Evolutionary conservation across 2,329 filamentous ascomycete genomes (phyloP).

Genomic region (Tothia fuscella): DNA sequence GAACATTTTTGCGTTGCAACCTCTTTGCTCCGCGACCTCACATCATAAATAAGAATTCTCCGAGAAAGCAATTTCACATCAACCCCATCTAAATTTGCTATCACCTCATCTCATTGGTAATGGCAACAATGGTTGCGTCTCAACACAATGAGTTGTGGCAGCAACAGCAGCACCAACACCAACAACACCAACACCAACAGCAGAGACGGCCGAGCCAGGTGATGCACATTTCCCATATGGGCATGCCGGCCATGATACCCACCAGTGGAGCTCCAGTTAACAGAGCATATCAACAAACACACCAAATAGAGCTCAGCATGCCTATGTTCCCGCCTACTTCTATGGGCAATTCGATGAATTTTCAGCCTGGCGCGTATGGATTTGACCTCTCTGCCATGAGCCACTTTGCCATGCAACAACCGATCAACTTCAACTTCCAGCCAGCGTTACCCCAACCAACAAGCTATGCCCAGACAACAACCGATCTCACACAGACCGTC

Average conservation of each 20-base stretch:
- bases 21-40: too few species aligned
- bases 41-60: too few species aligned
- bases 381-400: constrained; percentile 23
- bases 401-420: constrained; percentile 26
- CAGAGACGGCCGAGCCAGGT: constrained; percentile 14
- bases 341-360: constrained; percentile 22
- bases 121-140: constrained; percentile 26
- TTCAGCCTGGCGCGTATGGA: constrained; percentile 24
- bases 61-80: too few species aligned
- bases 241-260: constrained; percentile 10
- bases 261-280: constrained; percentile 17
- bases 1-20: too few species aligned
- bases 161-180: constrained; percentile 15
- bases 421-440: constrained; percentile 20
- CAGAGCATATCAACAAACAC: constrained; percentile 20
- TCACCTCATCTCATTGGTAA: constrained; percentile 11
- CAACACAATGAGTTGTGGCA: constrained; percentile 25
- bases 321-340: constrained; percentile 21
- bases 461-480: constrained; percentile 17
- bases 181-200: constrained; percentile 14
- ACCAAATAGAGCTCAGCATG: constrained; percentile 24
- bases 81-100: too few species aligned
- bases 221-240: constrained; percentile 8
- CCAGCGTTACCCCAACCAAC: constrained; percentile 18
- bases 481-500: constrained; percentile 12